Base-by-base conservation (phyloP, 805 yeast genomes). In the Debaryomyces prosopidis region DNA sequence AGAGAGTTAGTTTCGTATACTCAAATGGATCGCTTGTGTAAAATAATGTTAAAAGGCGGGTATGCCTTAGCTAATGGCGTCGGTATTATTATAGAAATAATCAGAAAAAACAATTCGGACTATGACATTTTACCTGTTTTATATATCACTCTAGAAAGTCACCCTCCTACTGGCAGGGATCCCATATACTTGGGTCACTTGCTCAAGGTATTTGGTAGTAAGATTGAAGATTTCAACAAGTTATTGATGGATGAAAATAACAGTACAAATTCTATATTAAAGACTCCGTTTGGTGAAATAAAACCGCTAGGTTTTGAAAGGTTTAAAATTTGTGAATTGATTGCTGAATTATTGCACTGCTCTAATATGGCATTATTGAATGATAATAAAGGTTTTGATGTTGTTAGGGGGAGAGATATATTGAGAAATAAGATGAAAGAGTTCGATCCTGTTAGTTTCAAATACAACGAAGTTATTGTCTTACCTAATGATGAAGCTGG, bases 121-220 rank as follows among this genome's bases (percentile, higher is more conserved):
- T 73, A 73, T 49, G 78, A 73, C 51, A 65, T 71, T 43, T 63
- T 73, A 39, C 77, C 76, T 1, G 73, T 73, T 35, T 60, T 73
- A 40, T 71, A 73, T 54, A 71, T 71, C 43, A 71, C 76, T 1
- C 60, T 73, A 36, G 77, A 71, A 43, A 64, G 72, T 45, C 77
- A 73, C 46, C 76, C 77, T 7, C 78, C 78, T 12, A 71, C 75
- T 5, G 75, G 77, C 9, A 63, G 78, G 48, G 78, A 73, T 51
- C 76, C 78, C 1, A 73, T 73, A 39, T 73, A 71, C 52, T 60
- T 73, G 47, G 78, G 78, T 5, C 74, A 71, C 50, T 59, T 73
- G 46, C 58, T 73, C 26, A 55, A 62, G 48, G 73, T 73, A 4
- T 73, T 73, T 49, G 74, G 75, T 6, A 56, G 56, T 40, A 58